Evolutionary conservation across 2,329 filamentous ascomycete species (phyloP), one percentile per base, ranked within the genome.

Genomic region (Paracamarosporium sp.): DNA sequence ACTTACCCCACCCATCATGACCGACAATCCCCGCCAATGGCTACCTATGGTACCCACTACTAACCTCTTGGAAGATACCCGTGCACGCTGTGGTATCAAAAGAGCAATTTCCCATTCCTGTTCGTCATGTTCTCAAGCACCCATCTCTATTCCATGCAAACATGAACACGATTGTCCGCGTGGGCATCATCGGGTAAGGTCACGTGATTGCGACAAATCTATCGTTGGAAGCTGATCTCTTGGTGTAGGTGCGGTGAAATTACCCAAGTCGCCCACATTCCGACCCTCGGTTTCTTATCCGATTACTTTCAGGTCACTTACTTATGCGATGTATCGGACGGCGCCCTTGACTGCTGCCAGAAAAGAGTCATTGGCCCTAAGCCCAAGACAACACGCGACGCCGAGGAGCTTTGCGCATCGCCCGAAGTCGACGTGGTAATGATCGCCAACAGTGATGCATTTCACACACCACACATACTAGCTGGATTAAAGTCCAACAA

Each of bases 401-500:
- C 81, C 0, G 57, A 75, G 22, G 76, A 82, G 35, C 70, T 86
- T 24, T 80, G 79, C 63, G 61, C 73, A 6, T 76, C 78, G 1
- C 44, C 72, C 0, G 75, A 81, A 2, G 79, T 84, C 15, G 82
- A 87, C 53, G 74, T 86, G 3, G 82, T 88, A 28, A 75, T 88
- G 60, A 77, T 88, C 52, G 76, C 77, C 31, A 85, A 78, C 30
- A 74, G 80, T 3, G 81, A 88, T 60, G 84, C 83, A 22, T 85
- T 79, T 58, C 87, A 88, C 67, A 79, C 79, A n/a, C 57, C 73
- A 4, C 81, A 86, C 55, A 80, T 79, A 3, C 75, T 87, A 25
- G 64, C 80, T 0, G 85, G 85, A 0, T 75, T 89, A 1, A 59
- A 82, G 51, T 71, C 82, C 15, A 79, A 81, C 53, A 89, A 89